Percentiles rank a stretch among this genome's conserved stretches.
Evolutionary conservation across 805 yeast species (phyloP).

Genomic region (Komagataella kurtzmanii): DNA sequence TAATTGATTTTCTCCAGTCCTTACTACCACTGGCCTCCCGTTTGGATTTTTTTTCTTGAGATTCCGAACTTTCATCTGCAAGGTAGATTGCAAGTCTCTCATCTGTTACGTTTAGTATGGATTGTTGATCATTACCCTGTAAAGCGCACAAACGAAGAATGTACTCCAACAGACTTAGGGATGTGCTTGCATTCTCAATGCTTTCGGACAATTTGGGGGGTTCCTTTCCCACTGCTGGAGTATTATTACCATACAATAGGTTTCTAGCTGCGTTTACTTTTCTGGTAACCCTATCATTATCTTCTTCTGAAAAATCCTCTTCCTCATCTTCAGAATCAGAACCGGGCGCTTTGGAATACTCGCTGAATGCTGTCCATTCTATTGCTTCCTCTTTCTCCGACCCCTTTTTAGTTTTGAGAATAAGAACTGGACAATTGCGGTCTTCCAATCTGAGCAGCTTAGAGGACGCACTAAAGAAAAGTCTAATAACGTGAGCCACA

Average conservation of each 20-base stretch:
- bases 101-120: slow-evolving; percentile 44
- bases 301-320: slow-evolving; percentile 12
- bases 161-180: slow-evolving; percentile 51
- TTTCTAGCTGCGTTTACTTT: slow-evolving; percentile 11
- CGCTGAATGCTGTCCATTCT: slow-evolving; percentile 44
- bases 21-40: not conserved
- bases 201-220: not conserved
- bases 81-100: slow-evolving; percentile 24
- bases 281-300: slow-evolving; percentile 12
- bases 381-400: slow-evolving; percentile 10
- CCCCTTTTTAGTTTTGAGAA: slow-evolving; percentile 31
- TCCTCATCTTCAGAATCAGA: slow-evolving; percentile 9
- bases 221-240: slow-evolving; percentile 2
- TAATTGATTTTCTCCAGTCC: not conserved
- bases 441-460: slow-evolving; percentile 39
- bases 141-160: slow-evolving; percentile 43
- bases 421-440: slow-evolving; percentile 49
- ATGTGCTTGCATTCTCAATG: slow-evolving; percentile 4
- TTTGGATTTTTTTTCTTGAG: no score
- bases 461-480: not conserved
- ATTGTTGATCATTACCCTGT: slow-evolving; percentile 43
- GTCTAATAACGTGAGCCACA: not conserved
- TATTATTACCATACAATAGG: slow-evolving; percentile 1
- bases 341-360: slow-evolving; percentile 15
- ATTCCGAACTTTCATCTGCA: not conserved